phyloP scores from a whole-genome alignment of 257 asterid genomes.

The Solanum okadae region DNA sequence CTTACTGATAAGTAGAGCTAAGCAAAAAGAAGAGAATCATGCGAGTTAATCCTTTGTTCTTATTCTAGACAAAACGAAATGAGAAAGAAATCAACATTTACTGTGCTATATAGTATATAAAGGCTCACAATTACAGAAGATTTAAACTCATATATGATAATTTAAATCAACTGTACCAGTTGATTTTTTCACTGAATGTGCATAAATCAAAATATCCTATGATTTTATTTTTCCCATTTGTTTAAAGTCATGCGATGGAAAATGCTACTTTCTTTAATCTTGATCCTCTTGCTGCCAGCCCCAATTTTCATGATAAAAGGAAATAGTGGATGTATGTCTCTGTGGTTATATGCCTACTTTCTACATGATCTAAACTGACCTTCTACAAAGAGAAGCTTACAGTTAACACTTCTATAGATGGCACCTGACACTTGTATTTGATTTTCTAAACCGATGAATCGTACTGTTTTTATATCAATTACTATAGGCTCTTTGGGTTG shows the following conservation, averaged over 20 bases:
- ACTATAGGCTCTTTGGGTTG: not conserved
- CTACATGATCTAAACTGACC: not conserved
- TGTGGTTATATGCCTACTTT: not conserved
- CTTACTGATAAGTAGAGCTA: not conserved
- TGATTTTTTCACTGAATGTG: not conserved
- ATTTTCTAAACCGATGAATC: not conserved
- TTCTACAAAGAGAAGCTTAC: not conserved
- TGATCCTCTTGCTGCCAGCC: not conserved
- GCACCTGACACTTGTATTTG: not conserved
- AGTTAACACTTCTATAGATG: not conserved
- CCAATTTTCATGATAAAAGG: not conserved
- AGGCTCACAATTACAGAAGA: not conserved
- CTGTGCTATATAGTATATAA: not conserved
- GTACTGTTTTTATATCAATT: not conserved
- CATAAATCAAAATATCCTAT: not conserved
- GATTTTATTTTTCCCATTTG: not conserved
- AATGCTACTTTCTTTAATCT: not conserved
- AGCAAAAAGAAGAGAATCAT: not conserved
- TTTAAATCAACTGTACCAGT: not conserved
- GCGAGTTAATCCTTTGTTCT: not conserved
- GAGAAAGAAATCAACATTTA: not conserved
- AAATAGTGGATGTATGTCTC: not conserved
- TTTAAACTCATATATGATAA: not conserved
- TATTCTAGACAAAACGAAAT: not conserved
- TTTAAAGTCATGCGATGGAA: not conserved